Base-by-base conservation (phyloP, 345 rosid species). In the Dimocarpus longan region DNA sequence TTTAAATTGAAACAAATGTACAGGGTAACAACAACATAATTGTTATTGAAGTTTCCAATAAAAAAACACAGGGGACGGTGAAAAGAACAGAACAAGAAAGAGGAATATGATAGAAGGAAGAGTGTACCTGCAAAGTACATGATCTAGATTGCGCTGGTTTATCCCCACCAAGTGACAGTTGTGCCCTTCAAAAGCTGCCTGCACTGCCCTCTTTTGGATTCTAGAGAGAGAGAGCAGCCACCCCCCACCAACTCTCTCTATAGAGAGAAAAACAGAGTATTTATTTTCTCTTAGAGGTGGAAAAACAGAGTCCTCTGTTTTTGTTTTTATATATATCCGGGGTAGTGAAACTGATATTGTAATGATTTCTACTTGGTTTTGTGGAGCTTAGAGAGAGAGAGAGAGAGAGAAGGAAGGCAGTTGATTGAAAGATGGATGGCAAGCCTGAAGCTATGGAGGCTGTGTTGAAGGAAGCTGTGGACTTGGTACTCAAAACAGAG, bases 401-500 rank as follows among this genome's bases (percentile, higher is more conserved):
- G 10, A 57, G 43, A 65, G 68, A 65, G 16, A 16, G 10, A 19
- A 39, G 22, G 12, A 24, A 9, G 22, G 39, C 39, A 43, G 3
- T 26, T 64, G 70, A 19, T 10, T 32, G 28, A 50, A 57, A 75
- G 81, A 91, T 91, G 94, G 87, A 72, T 16, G 70, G 22, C 22
- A 89, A 89, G 82, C 84, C 69, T 75, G 91, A 80, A 72, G 50
- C 84, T 74, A 54, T 91, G 87, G 92, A 91, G 46, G 92, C 92
- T 74, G 91, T 91, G 70, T 67, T 88, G 84, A 91, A 91, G 83
- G 94, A 91, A 83, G 90, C 85, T 48, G 94, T 91, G 10, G 92
- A 91, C 83, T 85, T 91, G 91, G 94, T 91, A 87, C 62, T 22
- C 21, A 68, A 68, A 80, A 77, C 73, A 66, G 76, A 77, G 78